phyloP scores from a whole-genome alignment of 768 basidiomycete species.

The Mycena vulgaris region DNA sequence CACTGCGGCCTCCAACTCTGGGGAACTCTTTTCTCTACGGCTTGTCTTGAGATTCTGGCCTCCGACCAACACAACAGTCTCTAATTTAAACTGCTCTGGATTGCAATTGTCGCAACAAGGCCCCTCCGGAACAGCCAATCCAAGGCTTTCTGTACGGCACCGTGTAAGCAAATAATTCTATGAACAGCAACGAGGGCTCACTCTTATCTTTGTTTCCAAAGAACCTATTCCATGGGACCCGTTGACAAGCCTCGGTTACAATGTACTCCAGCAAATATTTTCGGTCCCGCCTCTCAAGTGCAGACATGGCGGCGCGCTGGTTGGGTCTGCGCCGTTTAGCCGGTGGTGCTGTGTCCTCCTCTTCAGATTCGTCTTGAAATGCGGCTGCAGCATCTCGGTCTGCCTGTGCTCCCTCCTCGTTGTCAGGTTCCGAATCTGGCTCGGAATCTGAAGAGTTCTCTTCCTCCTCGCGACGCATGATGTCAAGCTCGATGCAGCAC shows the following conservation, averaged over 20 bases:
- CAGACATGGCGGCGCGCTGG: too few relatives aligned
- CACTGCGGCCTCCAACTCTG: constrained; percentile 22
- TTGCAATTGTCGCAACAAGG: too few relatives aligned
- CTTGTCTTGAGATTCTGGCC: not conserved
- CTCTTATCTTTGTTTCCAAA: constrained; percentile 26
- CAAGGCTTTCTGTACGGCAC: too few relatives aligned
- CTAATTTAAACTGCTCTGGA: constrained; percentile 5
- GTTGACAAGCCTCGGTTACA: constrained; percentile 14
- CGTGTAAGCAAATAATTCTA: too few relatives aligned
- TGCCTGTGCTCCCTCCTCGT: not conserved
- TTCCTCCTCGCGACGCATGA: not conserved
- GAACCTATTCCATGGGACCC: constrained; percentile 23
- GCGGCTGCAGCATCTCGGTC: not conserved
- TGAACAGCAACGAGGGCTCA: too few relatives aligned
- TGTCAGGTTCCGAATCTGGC: not conserved
- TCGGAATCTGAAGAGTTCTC: not conserved
- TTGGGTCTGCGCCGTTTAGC: not conserved
- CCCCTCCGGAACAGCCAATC: too few relatives aligned
- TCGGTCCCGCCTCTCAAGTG: too few relatives aligned
- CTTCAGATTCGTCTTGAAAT: not conserved
- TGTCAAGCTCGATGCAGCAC: constrained; percentile 15
- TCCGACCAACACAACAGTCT: not conserved
- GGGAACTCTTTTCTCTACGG: constrained; percentile 9
- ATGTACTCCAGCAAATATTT: constrained; percentile 31
- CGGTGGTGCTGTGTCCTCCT: not conserved